Percentiles rank a stretch among this genome's conserved stretches.
Evolutionary conservation across 2,329 filamentous ascomycete genomes (phyloP).

Genomic region (Cercospora zeae-maydis): DNA sequence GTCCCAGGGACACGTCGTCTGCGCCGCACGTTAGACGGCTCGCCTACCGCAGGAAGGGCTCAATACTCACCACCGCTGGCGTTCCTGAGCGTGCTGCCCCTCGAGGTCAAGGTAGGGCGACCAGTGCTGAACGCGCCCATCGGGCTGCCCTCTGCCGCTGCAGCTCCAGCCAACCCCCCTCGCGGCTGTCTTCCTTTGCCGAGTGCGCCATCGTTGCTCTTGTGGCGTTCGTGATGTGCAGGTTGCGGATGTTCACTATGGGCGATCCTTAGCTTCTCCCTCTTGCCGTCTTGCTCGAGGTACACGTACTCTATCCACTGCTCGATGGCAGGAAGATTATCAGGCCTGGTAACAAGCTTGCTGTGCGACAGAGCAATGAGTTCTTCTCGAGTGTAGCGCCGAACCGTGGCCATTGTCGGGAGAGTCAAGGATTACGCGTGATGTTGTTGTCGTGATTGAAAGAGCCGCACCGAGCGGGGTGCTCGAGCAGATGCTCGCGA

Average conservation of each 20-base stretch:
- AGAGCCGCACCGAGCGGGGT: background rate
- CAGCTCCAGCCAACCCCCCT: conserved; percentile 5
- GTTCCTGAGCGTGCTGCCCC: conserved; percentile 20
- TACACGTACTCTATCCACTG: conserved; percentile 87
- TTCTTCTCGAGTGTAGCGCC: conserved; percentile 72
- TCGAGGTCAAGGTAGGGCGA: conserved; percentile 30
- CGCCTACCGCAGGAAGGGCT: background rate
- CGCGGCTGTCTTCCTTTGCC: conserved; percentile 25
- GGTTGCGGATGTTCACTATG: conserved; percentile 34
- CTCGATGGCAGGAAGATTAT: conserved; percentile 74
- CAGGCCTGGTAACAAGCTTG: conserved; percentile 76
- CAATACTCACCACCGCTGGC: conserved; percentile 29
- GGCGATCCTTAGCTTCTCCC: conserved; percentile 40
- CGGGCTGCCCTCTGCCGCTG: conserved; percentile 25
- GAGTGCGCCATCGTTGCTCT: conserved; percentile 19
- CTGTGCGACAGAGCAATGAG: conserved; percentile 74
- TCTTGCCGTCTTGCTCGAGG: conserved; percentile 34
- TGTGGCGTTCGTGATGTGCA: conserved; percentile 17
- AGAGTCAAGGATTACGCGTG: background rate
- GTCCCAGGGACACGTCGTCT: conserved; percentile 82
- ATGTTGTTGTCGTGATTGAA: background rate
- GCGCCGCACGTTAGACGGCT: conserved; percentile 47
- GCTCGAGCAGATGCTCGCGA: background rate
- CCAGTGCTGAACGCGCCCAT: conserved; percentile 40
- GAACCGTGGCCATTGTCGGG: conserved; percentile 30